Conservation (phyloP, 139 green algal genomes). For the Haematococcus lacustris region DNA sequence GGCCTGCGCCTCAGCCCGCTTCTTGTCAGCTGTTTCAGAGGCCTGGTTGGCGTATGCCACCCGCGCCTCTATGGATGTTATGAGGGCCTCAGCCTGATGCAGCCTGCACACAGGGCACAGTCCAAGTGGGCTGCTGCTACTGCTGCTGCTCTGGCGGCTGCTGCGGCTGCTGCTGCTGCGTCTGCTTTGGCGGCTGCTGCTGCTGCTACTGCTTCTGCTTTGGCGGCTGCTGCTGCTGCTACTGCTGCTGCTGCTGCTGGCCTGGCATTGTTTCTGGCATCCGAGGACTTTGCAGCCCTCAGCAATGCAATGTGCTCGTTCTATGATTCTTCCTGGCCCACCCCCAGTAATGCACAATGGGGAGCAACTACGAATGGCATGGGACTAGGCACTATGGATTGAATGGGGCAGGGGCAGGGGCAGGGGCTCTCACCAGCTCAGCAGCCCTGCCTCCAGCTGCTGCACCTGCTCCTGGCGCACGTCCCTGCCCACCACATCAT, state of each 20-base stretch:
- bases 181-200: background rate
- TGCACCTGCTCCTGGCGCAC: slow-evolving; percentile 43
- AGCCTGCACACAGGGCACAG: background rate
- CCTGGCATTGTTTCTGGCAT: background rate
- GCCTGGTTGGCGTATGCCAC: background rate
- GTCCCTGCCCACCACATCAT: slow-evolving; percentile 49
- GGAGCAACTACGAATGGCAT: background rate
- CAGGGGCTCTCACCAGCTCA: slow-evolving; percentile 39
- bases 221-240: background rate
- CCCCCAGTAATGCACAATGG: background rate
- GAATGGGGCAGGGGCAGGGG: background rate
- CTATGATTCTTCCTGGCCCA: background rate
- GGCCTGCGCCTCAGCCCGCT: background rate
- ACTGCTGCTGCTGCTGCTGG: background rate
- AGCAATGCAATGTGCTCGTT: background rate
- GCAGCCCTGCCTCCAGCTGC: slow-evolving; percentile 33
- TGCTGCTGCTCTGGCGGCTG: background rate
- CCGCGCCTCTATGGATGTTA: background rate
- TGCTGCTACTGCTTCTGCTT: background rate
- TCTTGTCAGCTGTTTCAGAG: background rate
- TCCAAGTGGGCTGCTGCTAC: background rate
- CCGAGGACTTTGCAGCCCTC: background rate
- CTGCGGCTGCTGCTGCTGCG: background rate
- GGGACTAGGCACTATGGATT: background rate
- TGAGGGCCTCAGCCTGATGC: background rate